Evolutionary conservation across 2,329 filamentous ascomycete species (phyloP).

Genomic region (Pseudogymnoascus sp.): DNA sequence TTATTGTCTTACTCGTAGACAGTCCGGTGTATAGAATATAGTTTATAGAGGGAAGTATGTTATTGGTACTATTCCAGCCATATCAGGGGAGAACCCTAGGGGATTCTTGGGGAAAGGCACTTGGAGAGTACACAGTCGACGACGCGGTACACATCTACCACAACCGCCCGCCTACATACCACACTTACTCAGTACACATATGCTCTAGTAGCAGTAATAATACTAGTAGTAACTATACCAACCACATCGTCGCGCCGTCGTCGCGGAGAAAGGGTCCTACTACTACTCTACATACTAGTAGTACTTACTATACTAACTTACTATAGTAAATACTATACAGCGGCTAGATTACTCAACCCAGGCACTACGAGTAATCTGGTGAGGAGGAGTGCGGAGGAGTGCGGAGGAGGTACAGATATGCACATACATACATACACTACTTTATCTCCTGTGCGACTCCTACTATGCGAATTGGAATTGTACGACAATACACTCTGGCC

Average conservation of each 20-base stretch:
- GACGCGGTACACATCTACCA: background rate
- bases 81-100: background rate
- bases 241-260: background rate
- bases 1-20: background rate
- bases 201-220: background rate
- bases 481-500: background rate
- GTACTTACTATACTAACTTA: too few species aligned
- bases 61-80: background rate
- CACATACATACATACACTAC: background rate
- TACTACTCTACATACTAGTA: too few species aligned
- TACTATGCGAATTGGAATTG: background rate
- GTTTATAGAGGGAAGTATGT: background rate
- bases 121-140: background rate
- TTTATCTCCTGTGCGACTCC: background rate
- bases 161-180: too few species aligned
- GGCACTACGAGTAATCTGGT: background rate
- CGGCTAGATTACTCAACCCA: background rate
- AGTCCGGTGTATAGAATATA: background rate
- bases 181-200: background rate
- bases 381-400: too few species aligned
- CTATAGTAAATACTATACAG: too few species aligned
- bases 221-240: background rate
- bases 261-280: background rate
- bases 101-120: background rate
- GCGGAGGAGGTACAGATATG: background rate